Conservation (phyloP, 805 yeast species). For the Candida taoyuanica region DNA sequence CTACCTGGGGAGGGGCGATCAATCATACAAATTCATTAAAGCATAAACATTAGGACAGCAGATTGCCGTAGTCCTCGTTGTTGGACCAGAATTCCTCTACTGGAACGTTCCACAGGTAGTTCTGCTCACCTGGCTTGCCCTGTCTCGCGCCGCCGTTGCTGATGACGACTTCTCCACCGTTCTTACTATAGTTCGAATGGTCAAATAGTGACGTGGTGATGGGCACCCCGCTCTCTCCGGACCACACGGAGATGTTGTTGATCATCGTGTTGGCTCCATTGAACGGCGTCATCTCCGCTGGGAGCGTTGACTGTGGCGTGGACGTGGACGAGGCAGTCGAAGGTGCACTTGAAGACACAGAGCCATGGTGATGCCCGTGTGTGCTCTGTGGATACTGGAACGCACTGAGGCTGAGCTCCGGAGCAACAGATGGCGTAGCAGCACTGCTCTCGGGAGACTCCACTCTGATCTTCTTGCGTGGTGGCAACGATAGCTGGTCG, state of each 20-base stretch:
- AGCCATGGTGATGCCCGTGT: slow-evolving; percentile 4
- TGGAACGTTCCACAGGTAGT: slow-evolving; percentile 28
- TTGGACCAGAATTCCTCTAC: slow-evolving; percentile 45
- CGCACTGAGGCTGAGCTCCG: slow-evolving; percentile 16
- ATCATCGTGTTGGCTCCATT: slow-evolving; percentile 53
- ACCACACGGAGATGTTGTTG: slow-evolving; percentile 57
- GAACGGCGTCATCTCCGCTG: slow-evolving; percentile 22
- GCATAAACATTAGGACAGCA: neutral
- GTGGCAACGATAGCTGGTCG: slow-evolving; percentile 5
- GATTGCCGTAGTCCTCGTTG: slow-evolving; percentile 43
- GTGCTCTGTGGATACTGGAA: slow-evolving; percentile 18
- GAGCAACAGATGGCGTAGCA: slow-evolving; percentile 11
- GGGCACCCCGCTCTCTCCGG: slow-evolving; percentile 39
- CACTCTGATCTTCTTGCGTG: slow-evolving; percentile 8
- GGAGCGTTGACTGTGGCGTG: slow-evolving; percentile 15
- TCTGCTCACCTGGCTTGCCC: slow-evolving; percentile 7
- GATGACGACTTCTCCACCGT: slow-evolving; percentile 5
- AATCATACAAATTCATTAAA: neutral
- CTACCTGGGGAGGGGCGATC: too few species aligned
- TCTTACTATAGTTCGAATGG: slow-evolving; percentile 17
- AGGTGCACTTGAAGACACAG: too few species aligned
- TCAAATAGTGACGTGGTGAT: slow-evolving; percentile 24
- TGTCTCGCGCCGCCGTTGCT: slow-evolving; percentile 1
- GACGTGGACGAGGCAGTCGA: slow-evolving; percentile 14
- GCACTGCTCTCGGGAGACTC: slow-evolving; percentile 4